A percentile compares a stretch with the other conserved stretches of the same genome.
Conservation (phyloP, 225 moss, liverwort and hornwort genomes). For the Pseudisothecium myosuroides region DNA sequence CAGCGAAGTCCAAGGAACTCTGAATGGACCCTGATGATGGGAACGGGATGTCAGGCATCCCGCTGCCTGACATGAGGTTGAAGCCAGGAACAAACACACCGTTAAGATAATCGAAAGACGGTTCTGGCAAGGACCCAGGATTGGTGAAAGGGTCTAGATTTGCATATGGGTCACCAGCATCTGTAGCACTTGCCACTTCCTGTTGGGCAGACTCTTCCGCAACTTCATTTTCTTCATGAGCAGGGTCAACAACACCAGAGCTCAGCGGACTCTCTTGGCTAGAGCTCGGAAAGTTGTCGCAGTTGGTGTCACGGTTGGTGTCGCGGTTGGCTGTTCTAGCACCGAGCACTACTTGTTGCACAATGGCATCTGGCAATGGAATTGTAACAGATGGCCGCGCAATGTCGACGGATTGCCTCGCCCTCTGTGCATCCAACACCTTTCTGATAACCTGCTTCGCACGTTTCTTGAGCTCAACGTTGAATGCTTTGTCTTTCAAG, state of each 20-base stretch:
- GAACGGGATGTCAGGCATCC: background rate
- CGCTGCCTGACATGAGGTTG: too few species aligned
- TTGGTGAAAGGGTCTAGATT: constrained; percentile 1
- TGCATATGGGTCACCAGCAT: background rate
- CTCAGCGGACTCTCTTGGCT: background rate
- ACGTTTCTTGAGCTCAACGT: constrained; percentile 37
- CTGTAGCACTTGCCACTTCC: constrained; percentile 4
- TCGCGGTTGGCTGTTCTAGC: background rate
- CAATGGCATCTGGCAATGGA: background rate
- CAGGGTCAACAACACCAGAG: constrained; percentile 2
- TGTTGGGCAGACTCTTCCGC: background rate
- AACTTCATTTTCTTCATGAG: background rate
- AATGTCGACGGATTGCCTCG: background rate
- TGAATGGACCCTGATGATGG: background rate
- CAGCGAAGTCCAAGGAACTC: constrained; percentile 3
- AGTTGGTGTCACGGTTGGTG: background rate
- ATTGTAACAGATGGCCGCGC: constrained; percentile 4
- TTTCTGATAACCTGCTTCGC: constrained; percentile 33
- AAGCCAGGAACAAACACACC: background rate
- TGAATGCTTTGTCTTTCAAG: constrained; percentile 26
- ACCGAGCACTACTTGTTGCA: background rate
- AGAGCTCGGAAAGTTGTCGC: background rate
- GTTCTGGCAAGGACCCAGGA: background rate
- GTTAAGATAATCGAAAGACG: background rate
- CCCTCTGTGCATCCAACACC: constrained; percentile 15